phyloP scores from a whole-genome alignment of 2,329 filamentous ascomycete genomes.

The Trichocomaceae sp. region DNA sequence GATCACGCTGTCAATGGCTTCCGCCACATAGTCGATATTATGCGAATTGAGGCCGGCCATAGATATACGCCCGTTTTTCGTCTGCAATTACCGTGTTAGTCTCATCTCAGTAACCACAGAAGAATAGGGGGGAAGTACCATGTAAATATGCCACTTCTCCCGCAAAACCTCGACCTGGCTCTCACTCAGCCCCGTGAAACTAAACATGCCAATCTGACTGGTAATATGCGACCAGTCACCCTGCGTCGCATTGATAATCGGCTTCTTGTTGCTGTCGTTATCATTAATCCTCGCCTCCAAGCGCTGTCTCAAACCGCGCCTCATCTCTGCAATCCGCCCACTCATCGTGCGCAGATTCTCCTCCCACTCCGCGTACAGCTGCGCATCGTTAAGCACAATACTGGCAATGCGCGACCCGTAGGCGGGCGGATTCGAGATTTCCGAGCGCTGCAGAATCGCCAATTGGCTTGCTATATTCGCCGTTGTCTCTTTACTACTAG shows the following conservation, averaged over 20 bases:
- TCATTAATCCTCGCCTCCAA: constrained; percentile 55
- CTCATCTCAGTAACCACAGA: neutral
- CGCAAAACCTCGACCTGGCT: constrained; percentile 42
- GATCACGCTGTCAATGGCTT: constrained; percentile 80
- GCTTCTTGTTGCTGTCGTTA: neutral
- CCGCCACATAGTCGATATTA: constrained; percentile 90
- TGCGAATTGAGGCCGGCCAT: constrained; percentile 95
- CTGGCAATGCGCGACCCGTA: constrained; percentile 88
- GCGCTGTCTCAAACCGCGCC: constrained; percentile 66
- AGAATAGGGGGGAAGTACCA: constrained; percentile 26
- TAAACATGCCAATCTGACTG: constrained; percentile 99
- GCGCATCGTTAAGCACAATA: constrained; percentile 72
- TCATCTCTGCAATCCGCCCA: constrained; percentile 90
- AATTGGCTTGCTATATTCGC: constrained; percentile 74
- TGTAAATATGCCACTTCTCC: constrained; percentile 47
- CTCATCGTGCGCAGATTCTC: constrained; percentile 89
- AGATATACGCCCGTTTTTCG: constrained; percentile 95
- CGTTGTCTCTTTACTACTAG: constrained; percentile 43
- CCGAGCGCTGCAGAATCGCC: constrained; percentile 87
- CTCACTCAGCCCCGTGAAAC: constrained; percentile 57
- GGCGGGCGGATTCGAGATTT: constrained; percentile 94
- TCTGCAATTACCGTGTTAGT: constrained; percentile 35
- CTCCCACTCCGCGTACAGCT: constrained; percentile 86
- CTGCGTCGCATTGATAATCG: constrained; percentile 59
- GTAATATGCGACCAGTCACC: constrained; percentile 96